Evolutionary conservation across 2,329 filamentous ascomycete genomes (phyloP).

Genomic region (Epichloe aotearoae): DNA sequence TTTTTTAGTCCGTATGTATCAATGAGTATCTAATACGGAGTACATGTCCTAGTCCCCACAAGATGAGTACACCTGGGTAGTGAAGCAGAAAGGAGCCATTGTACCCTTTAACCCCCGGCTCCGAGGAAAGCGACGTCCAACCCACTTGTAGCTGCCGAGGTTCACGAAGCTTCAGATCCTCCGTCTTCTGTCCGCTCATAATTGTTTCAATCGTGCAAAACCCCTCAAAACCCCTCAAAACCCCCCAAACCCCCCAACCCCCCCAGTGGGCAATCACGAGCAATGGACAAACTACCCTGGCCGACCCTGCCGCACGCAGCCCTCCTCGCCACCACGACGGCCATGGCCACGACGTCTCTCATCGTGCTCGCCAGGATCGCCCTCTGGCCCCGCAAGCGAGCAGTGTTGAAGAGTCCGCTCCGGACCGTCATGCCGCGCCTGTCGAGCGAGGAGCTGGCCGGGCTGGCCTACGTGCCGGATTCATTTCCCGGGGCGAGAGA

Average conservation of each 20-base stretch:
- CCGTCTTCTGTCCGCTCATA: too few relatives aligned
- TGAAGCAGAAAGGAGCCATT: too few relatives aligned
- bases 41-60: too few relatives aligned
- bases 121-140: too few relatives aligned
- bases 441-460: slow-evolving; percentile 22
- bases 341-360: slow-evolving; percentile 27
- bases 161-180: too few relatives aligned
- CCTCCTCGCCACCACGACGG: slow-evolving; percentile 25
- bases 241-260: neutral
- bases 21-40: too few relatives aligned
- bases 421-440: slow-evolving; percentile 25
- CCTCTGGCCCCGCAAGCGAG: slow-evolving; percentile 27
- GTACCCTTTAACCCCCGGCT: too few relatives aligned
- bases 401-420: slow-evolving; percentile 31
- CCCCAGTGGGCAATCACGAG: neutral
- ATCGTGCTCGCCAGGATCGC: slow-evolving; percentile 20
- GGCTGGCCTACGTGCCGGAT: slow-evolving; percentile 49
- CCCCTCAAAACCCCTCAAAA: neutral
- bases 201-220: too few relatives aligned
- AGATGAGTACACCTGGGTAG: too few relatives aligned
- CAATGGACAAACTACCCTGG: neutral
- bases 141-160: too few relatives aligned
- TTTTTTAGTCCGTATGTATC: too few relatives aligned
- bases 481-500: slow-evolving; percentile 60
- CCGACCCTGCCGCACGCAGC: slow-evolving; percentile 8